Base-by-base conservation (phyloP, 2,329 filamentous ascomycete species). In the Penicillium griseofulvum region DNA sequence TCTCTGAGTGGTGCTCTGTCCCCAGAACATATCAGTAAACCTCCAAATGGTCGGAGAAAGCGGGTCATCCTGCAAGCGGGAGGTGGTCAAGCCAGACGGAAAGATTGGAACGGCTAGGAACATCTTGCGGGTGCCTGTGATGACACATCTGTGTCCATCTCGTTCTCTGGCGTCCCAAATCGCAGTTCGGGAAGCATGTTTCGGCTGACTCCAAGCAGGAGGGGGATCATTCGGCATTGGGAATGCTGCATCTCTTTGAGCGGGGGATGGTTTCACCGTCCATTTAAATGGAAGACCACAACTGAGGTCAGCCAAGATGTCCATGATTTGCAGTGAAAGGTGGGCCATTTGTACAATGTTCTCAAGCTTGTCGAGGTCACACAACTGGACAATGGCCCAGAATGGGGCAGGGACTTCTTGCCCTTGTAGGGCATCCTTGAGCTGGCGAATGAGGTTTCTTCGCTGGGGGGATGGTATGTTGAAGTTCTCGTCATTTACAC, bases 321-420 rank as follows among this genome's bases (percentile, higher is more conserved):
- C 36, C 22, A 49, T 34, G 8, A 43, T 31, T 19, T 33, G 26
- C 9, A 16, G 2, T 24, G 54, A 56, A 7, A 56, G 28, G n/a
- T 24, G 4, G 12, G 43, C 42, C 3, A 56, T 34, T 14, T 56
- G 31, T 7, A 39, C 9, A 1, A 55, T 12, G 19, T 11, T 48
- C 5, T 47, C 39, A 9, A 57, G 46, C 17, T 38, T 55, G 12
- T 31, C 14, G n/a, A 58, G 24, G 19, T 58, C 56, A 9, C 53
- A 56, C 6, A 58, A 6, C 14, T 58, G 56, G 4, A 58, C 3
- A n/a, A 55, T 17, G 5, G 56, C 56, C 56, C 56, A 58, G 10
- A 56, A 33, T 45, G 44, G 37, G 2, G 41, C 28, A 4, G 54
- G 36, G 9, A 58, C 36, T 19, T 12, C 10, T 14, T 51, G 14